phyloP scores from a whole-genome alignment of 83 land plant species.

The Larix sibirica region DNA sequence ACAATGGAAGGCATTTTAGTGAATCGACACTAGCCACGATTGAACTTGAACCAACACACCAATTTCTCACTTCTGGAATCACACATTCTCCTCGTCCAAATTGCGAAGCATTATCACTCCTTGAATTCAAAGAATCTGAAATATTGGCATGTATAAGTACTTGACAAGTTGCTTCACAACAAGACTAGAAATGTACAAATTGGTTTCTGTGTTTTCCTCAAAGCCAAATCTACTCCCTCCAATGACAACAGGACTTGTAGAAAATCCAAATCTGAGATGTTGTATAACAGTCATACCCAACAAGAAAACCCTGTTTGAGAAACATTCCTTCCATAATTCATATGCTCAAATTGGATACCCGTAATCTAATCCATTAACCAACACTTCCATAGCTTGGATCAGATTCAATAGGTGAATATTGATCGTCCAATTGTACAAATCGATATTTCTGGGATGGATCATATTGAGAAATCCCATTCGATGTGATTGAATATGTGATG shows the following conservation, averaged over 20 bases:
- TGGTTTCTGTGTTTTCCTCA: too few species aligned
- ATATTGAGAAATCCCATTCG: conserved; percentile 17
- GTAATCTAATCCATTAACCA: too few species aligned
- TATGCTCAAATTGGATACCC: too few species aligned
- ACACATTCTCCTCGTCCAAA: neutral
- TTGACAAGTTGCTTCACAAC: neutral
- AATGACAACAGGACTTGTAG: too few species aligned
- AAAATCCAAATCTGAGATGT: too few species aligned
- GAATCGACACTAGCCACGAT: neutral
- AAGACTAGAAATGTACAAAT: neutral
- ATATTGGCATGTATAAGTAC: neutral
- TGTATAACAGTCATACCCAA: too few species aligned
- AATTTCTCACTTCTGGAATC: neutral
- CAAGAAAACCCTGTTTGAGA: too few species aligned
- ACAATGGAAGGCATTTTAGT: conserved; percentile 1
- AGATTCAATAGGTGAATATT: neutral
- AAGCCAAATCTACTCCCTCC: too few species aligned
- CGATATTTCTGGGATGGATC: conserved; percentile 35
- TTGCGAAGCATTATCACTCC: neutral
- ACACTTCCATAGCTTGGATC: too few species aligned
- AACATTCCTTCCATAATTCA: too few species aligned
- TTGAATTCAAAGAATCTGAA: neutral
- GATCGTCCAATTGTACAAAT: conserved; percentile 23
- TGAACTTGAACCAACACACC: neutral
- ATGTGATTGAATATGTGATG: neutral